Evolutionary conservation across 495 filamentous ascomycete genomes (phyloP), one percentile per base, ranked within the genome.

Genomic region (Jackrogersella multiformis): DNA sequence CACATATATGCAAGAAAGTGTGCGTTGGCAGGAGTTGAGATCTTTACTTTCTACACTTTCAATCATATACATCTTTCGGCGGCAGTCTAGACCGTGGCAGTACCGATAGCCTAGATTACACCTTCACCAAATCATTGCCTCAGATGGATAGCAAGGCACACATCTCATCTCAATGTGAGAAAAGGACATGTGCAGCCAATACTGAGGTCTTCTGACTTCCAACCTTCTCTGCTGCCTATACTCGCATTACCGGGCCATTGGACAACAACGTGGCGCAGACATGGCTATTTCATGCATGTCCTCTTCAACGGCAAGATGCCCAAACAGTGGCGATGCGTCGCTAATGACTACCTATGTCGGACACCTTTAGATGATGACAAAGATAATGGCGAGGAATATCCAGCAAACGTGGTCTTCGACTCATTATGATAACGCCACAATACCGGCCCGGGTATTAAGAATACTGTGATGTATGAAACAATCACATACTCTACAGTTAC

Each of bases 181-280:
- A 42, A 49, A 41, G 61, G 32, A 16, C 39, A 56, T 61, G 34
- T 38, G 51, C 49, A 54, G 13, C 42, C 20, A 57, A 30, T 23
- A 54, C 20, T 10, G 23, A 18, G 23, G 36, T 61, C 64, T 56
- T 26, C 49, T 56, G 64, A 56, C 32, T 42, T 2, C 23, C 5
- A 46, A 55, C n/a, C n/a, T n/a, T n/a, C n/a, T 56, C 18, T 51
- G 24, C 44, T 56, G 34, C 49, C 56, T 51, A 34, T 15, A 28
- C 23, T 49, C 45, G 26, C 45, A 8, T 32, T 34, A 7, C 21
- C 20, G 12, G 39, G 35, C 54, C 38, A 35, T 23, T 35, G 48
- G 42, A 34, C 51, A 39, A 18, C 51, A 26, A 61, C 42, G 64
- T 61, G 64, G 64, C 64, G 49, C 55, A 67, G 46, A 26, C 44